These are phyloP conservation scores for Fraxinus dipetala DNA, from an alignment of 305 asterid genomes.

Conservation along the genomic window DNA sequence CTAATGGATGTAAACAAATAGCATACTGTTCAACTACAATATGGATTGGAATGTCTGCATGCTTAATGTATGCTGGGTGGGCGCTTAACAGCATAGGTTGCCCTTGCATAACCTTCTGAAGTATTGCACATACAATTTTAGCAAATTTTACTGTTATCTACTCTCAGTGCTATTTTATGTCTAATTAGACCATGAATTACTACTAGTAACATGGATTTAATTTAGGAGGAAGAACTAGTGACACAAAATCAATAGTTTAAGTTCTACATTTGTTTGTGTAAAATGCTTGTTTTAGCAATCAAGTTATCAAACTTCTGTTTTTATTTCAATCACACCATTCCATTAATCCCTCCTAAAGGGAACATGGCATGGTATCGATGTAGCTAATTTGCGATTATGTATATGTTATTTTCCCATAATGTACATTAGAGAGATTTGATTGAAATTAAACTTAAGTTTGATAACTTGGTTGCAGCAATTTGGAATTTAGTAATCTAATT, in stretches of 20 bases:
- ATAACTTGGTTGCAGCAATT: neutral
- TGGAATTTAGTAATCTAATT: neutral
- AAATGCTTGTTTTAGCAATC: neutral
- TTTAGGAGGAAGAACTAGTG: neutral
- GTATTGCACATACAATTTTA: neutral
- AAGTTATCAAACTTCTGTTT: neutral
- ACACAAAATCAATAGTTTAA: neutral
- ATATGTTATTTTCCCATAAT: neutral
- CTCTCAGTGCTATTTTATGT: neutral
- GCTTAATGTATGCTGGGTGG: neutral
- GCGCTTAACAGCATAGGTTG: neutral
- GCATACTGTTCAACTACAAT: neutral
- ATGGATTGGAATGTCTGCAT: neutral
- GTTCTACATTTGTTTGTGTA: neutral
- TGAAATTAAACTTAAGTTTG: neutral
- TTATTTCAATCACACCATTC: neutral
- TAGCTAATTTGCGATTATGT: neutral
- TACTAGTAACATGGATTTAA: neutral
- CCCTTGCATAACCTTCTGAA: neutral
- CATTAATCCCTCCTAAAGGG: neutral
- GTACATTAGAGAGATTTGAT: neutral
- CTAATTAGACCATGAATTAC: neutral
- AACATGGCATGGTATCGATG: neutral
- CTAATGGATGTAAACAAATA: neutral
- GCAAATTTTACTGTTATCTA: neutral